A percentile compares a stretch with the other conserved stretches of the same genome.
These are phyloP conservation scores for Collybiopsis luxurians DNA, from an alignment of 768 basidiomycete species.

Conservation along the genomic window DNA sequence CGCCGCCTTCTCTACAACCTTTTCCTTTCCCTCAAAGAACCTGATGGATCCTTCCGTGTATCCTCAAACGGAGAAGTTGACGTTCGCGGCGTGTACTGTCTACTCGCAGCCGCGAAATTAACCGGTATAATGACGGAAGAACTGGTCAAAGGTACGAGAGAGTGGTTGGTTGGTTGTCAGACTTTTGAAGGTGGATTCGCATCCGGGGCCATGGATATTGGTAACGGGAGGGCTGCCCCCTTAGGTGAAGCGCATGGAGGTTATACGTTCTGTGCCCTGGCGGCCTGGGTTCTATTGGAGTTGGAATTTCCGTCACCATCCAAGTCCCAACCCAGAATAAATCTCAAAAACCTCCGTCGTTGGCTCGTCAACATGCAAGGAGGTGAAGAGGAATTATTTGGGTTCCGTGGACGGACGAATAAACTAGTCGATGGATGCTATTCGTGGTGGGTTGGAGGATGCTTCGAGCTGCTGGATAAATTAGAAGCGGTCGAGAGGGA, in stretches of 20 bases:
- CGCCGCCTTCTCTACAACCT: constrained; percentile 78
- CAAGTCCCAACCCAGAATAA: constrained; percentile 40
- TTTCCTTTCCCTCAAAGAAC: constrained; percentile 89
- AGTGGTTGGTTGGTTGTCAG: constrained; percentile 86
- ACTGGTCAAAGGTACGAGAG: constrained; percentile 70
- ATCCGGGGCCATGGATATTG: constrained; percentile 71
- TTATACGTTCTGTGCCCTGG: constrained; percentile 92
- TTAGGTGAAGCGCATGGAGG: constrained; percentile 98
- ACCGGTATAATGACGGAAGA: constrained; percentile 88
- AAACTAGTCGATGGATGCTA: constrained; percentile 99
- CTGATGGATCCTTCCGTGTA: constrained; percentile 92
- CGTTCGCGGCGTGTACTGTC: constrained; percentile 94
- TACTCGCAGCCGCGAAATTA: constrained; percentile 78
- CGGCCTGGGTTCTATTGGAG: constrained; percentile 76
- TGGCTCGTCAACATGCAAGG: constrained; percentile 92
- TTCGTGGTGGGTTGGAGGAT: constrained; percentile 98
- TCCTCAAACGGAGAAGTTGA: constrained; percentile 89
- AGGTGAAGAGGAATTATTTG: constrained; percentile 76
- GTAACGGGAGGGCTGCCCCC: constrained; percentile 56
- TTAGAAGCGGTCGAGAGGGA: constrained; percentile 36
- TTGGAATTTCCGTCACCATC: constrained; percentile 40
- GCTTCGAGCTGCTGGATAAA: constrained; percentile 75
- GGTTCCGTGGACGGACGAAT: constrained; percentile 91
- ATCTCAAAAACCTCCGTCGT: constrained; percentile 59
- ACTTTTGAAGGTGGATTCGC: constrained; percentile 98